phyloP scores from a whole-genome alignment of 495 filamentous ascomycete genomes.

The Podospora anserina region DNA sequence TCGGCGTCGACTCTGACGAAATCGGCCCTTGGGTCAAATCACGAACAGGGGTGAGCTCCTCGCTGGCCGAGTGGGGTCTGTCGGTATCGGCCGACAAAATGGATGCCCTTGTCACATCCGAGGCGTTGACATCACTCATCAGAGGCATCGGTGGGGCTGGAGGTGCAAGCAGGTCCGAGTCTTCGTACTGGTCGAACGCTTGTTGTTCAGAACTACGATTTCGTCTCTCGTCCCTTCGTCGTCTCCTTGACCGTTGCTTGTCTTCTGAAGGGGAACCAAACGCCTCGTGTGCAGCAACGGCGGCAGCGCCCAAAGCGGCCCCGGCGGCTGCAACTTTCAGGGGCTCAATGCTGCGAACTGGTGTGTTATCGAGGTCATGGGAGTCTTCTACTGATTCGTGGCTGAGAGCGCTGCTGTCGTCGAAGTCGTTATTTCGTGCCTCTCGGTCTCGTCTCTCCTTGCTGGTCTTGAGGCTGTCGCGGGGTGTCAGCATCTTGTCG shows the following conservation, averaged over 20 bases:
- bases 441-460: conserved; percentile 47
- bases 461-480: conserved; percentile 35
- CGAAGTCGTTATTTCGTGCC: conserved; percentile 59
- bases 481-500: conserved; percentile 33
- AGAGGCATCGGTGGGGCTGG: conserved; percentile 74
- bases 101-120: conserved; percentile 83
- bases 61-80: conserved; percentile 60
- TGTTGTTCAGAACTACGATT: conserved; percentile 34
- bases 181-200: conserved; percentile 35
- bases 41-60: conserved; percentile 52
- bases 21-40: conserved; percentile 54
- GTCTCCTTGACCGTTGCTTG: conserved; percentile 44
- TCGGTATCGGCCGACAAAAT: conserved; percentile 81
- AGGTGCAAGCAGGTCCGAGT: conserved; percentile 38
- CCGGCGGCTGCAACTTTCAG: conserved; percentile 40
- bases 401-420: conserved; percentile 49
- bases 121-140: conserved; percentile 75
- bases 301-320: conserved; percentile 33
- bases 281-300: conserved; percentile 31
- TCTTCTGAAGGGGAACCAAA: conserved; percentile 44
- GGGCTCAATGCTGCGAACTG: conserved; percentile 38
- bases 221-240: conserved; percentile 43
- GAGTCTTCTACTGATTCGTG: conserved; percentile 39
- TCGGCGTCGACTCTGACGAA: conserved; percentile 41
- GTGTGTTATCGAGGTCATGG: conserved; percentile 40